These are phyloP conservation scores for Cryphonectria carpinicola DNA, from an alignment of 2,329 filamentous ascomycete species.

Conservation along the genomic window DNA sequence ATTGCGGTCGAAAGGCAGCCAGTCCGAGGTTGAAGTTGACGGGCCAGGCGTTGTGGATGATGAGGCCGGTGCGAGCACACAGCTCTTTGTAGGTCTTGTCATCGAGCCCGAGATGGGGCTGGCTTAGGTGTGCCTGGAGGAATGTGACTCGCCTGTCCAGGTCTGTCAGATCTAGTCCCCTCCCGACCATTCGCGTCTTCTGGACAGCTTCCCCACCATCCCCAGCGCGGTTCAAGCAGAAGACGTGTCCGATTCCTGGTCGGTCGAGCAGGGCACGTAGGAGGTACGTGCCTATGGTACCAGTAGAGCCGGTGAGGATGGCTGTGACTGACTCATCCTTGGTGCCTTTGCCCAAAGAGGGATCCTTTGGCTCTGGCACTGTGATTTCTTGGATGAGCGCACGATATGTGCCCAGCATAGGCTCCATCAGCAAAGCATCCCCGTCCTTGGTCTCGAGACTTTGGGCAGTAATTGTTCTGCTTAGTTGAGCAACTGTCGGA, in stretches of 20 bases:
- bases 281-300: slow-evolving; percentile 17
- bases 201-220: slow-evolving; percentile 9
- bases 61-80: slow-evolving; percentile 39
- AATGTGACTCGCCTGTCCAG: slow-evolving; percentile 33
- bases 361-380: background rate
- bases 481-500: slow-evolving; percentile 7
- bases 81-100: slow-evolving; percentile 37
- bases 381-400: slow-evolving; percentile 5
- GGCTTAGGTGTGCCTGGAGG: slow-evolving; percentile 43
- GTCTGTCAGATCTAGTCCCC: background rate
- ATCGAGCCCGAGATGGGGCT: slow-evolving; percentile 44
- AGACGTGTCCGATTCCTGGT: slow-evolving; percentile 8
- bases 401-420: slow-evolving; percentile 26
- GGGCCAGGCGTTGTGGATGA: slow-evolving; percentile 58
- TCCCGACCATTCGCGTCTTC: slow-evolving; percentile 12
- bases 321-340: background rate
- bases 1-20: slow-evolving; percentile 50
- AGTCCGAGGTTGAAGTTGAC: slow-evolving; percentile 61
- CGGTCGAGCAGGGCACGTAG: slow-evolving; percentile 16
- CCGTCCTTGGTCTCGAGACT: slow-evolving; percentile 7
- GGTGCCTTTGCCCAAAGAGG: background rate
- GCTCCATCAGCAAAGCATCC: slow-evolving; percentile 30
- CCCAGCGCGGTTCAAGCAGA: slow-evolving; percentile 14
- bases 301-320: slow-evolving; percentile 37
- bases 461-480: background rate